Conservation (phyloP, 2,329 filamentous ascomycete species). For the Diaporthe caulivora region DNA sequence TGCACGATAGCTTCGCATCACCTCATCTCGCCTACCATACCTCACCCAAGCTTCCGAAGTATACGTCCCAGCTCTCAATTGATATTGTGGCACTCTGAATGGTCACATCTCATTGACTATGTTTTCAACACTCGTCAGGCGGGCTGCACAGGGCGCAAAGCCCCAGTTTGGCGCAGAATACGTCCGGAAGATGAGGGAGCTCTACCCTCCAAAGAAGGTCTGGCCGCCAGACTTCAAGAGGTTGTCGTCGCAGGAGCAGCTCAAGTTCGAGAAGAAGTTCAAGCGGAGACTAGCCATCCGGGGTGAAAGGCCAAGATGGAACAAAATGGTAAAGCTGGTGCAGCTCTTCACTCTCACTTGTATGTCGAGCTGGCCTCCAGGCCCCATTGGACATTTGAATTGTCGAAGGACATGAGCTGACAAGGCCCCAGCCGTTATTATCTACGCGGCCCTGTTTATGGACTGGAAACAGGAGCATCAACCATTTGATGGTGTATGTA, state of each 20-base stretch:
- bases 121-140: slow-evolving; percentile 60
- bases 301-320: slow-evolving; percentile 72
- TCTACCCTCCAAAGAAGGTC: slow-evolving; percentile 75
- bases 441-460: slow-evolving; percentile 73
- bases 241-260: slow-evolving; percentile 78
- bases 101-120: slow-evolving; percentile 48
- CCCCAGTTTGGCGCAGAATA: slow-evolving; percentile 41
- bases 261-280: slow-evolving; percentile 83
- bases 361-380: slow-evolving; percentile 51
- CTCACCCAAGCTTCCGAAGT: not conserved
- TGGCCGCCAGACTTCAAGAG: slow-evolving; percentile 84
- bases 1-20: not conserved
- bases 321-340: slow-evolving; percentile 72
- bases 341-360: slow-evolving; percentile 72
- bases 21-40: not conserved
- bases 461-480: slow-evolving; percentile 63
- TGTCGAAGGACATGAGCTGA: not conserved
- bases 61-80: not conserved
- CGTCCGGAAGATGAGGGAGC: slow-evolving; percentile 54
- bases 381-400: not conserved
- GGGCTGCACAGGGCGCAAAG: slow-evolving; percentile 50
- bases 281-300: slow-evolving; percentile 76
- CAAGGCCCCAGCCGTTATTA: slow-evolving; percentile 57
- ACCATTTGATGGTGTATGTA: slow-evolving; percentile 63
- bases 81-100: too few relatives aligned